Evolutionary conservation across 306 rosid species (phyloP), one percentile per base, ranked within the genome.

Genomic region (Lathyrus tuberosus): DNA sequence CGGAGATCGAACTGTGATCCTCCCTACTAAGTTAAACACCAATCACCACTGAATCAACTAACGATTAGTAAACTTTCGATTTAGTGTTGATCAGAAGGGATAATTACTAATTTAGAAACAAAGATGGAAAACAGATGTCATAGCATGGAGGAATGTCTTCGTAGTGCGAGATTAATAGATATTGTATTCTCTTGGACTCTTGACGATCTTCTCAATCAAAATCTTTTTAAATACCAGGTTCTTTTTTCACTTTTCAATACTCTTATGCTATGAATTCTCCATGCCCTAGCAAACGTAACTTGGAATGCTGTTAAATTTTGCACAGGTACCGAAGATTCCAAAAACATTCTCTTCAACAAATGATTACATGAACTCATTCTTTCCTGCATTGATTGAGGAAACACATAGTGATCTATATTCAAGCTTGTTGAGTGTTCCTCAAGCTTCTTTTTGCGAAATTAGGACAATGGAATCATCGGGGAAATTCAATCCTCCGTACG

Each of bases 331-430:
- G 3, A 77, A 49, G 60, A 89, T 89, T 53, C 92, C 90, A 24
- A 4, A 47, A 11, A 78, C 74, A 54, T 89, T 86, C 77, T 26
- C 18, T 4, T 81, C 87, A 17, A 11, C 59, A 40, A n/a, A 8
- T 2, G 70, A 73, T 14, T 89, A 86, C 76, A 10, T 64, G 83
- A 53, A 46, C 12, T 83, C 88, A 30, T 86, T 86, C 72, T 14
- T 82, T 42, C 76, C 73, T 56, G 62, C 87, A 53, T 73, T 89
- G 54, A 71, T 85, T 16, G 87, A 85, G 79, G 96, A 89, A 68
- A 85, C 78, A n/a, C 96, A 41, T 11, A 78, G 78, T 30, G 95
- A 82, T 5, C 49, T 88, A 9, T 68, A 51, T 20, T 82, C 89
- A 41, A 71, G 77, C 71, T 40, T 84, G 60, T 48, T n/a, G 41